Evolutionary conservation across 345 rosid species (phyloP), one percentile per base, ranked within the genome.

Genomic region (Leavenworthia alabamica): DNA sequence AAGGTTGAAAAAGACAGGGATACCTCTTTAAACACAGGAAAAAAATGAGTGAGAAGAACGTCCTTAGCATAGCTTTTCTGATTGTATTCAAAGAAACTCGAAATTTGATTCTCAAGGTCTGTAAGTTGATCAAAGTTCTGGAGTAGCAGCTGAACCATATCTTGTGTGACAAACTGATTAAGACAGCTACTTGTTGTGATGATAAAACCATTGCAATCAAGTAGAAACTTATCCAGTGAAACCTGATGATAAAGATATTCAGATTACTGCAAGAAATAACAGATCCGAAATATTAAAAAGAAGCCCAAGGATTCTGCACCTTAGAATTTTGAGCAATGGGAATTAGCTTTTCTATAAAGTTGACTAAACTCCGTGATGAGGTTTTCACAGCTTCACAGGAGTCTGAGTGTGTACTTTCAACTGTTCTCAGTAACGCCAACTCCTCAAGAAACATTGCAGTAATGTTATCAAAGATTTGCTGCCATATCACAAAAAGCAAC

Each of bases 391-490:
- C 66, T 72, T 68, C 69, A 74, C 98, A 92, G 46, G 84, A 66
- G 57, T 70, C 70, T 56, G 68, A 35, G 81, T 82, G 98, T 53
- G 76, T 42, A 37, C 60, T 70, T 76, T 66, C 88, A 33, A 86
- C 77, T 39, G 78, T 81, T 80, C 63, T 82, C 65, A 89, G 73
- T 71, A 92, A 64, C 39, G 81, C 66, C 12, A 73, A 74, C 61
- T 78, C 93, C 57, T 92, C 96, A 60, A 68, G 70, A 75, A 89
- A 56, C 73, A 78, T 66, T 39, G 70, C 45, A 47, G 44, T 60
- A 44, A 86, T 59, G 64, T 76, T 73, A 81, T 92, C 98, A 74
- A 86, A 82, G 23, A 89, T 72, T 77, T 79, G 73, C 98, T 92
- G 93, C 71, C 67, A 77, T 44, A 56, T 32, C 44, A 71, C 63